phyloP scores from a whole-genome alignment of 169 alveolate species.

The Plasmodium sp. region DNA sequence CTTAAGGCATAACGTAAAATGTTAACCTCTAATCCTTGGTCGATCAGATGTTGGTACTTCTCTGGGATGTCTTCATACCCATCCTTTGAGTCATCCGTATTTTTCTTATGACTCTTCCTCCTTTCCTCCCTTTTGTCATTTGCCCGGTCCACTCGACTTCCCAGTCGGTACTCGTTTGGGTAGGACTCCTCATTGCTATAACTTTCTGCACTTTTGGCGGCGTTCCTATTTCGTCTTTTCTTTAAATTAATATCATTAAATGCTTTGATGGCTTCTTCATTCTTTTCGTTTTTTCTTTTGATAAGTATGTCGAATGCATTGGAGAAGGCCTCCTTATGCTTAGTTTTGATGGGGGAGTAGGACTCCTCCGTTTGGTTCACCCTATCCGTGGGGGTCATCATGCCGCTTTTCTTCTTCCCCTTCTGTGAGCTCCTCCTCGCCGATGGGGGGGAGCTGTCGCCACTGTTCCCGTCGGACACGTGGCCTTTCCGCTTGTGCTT shows the following conservation, averaged over 20 bases:
- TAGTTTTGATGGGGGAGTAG: neutral
- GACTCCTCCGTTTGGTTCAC: neutral
- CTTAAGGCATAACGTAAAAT: slow-evolving; percentile 37
- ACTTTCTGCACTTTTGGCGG: neutral
- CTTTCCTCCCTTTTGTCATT: slow-evolving; percentile 12
- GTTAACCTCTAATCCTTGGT: slow-evolving; percentile 49
- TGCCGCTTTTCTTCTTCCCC: neutral
- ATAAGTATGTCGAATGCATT: slow-evolving; percentile 45
- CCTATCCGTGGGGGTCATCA: neutral
- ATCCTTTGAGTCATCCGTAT: slow-evolving; percentile 24
- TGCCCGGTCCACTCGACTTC: neutral
- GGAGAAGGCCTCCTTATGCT: slow-evolving; percentile 26
- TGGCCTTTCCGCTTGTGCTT: neutral
- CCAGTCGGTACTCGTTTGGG: neutral
- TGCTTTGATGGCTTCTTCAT: slow-evolving; percentile 64
- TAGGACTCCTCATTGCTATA: neutral
- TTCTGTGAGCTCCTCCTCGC: neutral
- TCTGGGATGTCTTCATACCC: slow-evolving; percentile 43
- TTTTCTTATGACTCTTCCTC: slow-evolving; percentile 15
- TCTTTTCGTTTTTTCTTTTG: slow-evolving; percentile 44
- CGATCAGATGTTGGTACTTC: slow-evolving; percentile 5
- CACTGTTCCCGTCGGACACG: neutral
- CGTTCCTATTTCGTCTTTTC: slow-evolving; percentile 17
- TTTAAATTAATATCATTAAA: slow-evolving; percentile 34
- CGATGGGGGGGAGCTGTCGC: neutral